A percentile compares a stretch with the other conserved stretches of the same genome.
These are phyloP conservation scores for Halenospora varia DNA, from an alignment of 495 filamentous ascomycete genomes.

Conservation along the genomic window DNA sequence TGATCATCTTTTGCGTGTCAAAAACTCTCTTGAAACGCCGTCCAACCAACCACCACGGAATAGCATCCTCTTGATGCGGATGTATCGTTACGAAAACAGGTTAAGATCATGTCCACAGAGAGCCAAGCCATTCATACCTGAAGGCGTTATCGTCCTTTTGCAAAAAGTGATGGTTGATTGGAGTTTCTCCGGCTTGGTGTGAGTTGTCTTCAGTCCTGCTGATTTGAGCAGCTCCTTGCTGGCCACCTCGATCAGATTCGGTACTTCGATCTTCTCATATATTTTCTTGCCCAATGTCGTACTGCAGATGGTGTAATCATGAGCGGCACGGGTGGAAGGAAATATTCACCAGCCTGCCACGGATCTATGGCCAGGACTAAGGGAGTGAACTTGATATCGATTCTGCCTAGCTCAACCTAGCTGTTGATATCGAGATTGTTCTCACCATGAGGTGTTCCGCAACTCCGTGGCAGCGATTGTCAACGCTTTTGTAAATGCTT, in stretches of 20 bases:
- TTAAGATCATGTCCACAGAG: neutral
- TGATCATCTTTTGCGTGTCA: constrained; percentile 1
- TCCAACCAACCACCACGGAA: neutral
- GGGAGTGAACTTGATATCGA: too few relatives aligned
- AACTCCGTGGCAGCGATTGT: neutral
- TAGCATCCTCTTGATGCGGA: too few relatives aligned
- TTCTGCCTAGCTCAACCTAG: too few relatives aligned
- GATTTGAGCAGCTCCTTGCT: neutral
- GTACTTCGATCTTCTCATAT: neutral
- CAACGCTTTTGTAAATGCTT: neutral
- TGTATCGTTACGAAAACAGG: too few relatives aligned
- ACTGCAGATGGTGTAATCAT: constrained; percentile 3
- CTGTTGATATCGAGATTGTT: neutral
- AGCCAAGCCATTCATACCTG: constrained; percentile 1
- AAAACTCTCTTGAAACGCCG: neutral
- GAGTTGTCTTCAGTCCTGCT: neutral
- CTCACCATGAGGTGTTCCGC: neutral
- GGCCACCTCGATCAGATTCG: neutral
- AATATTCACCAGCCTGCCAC: neutral
- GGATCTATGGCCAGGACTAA: neutral
- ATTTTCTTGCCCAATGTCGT: constrained; percentile 10
- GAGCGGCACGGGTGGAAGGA: neutral
- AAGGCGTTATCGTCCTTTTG: neutral
- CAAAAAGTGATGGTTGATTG: neutral
- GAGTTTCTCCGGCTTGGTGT: neutral